phyloP scores from a whole-genome alignment of 805 yeast species.

The Myxozyma neotropica region DNA sequence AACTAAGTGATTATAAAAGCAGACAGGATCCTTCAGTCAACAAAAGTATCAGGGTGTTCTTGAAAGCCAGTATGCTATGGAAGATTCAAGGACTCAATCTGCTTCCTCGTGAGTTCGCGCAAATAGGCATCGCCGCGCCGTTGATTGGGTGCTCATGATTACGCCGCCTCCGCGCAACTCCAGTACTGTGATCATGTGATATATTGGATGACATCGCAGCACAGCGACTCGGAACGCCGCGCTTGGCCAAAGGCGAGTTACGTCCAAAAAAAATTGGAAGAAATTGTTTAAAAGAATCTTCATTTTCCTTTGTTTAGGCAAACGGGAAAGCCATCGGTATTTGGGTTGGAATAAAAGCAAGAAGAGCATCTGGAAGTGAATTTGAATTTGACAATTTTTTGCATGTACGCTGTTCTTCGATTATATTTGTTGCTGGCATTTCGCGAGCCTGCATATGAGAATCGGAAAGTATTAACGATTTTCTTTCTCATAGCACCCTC shows the following conservation, averaged over 20 bases:
- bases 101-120: conserved; percentile 7
- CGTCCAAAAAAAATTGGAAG: background rate
- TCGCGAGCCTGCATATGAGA: background rate
- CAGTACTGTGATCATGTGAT: background rate
- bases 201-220: background rate
- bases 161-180: background rate
- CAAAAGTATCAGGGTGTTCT: background rate
- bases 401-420: too few relatives aligned
- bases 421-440: background rate
- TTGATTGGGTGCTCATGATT: conserved; percentile 14
- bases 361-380: background rate
- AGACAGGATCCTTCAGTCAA: background rate
- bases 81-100: background rate
- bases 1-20: background rate
- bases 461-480: background rate
- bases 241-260: background rate
- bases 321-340: background rate
- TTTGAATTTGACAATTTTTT: background rate
- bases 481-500: background rate
- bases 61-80: background rate
- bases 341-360: background rate
- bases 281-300: background rate
- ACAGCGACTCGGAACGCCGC: conserved; percentile 7
- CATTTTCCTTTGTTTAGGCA: background rate
- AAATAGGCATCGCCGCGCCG: conserved; percentile 6